A percentile compares a stretch with the other conserved stretches of the same genome.
Evolutionary conservation across 495 filamentous ascomycete species (phyloP).

Genomic region (Talaromyces stipitatus): DNA sequence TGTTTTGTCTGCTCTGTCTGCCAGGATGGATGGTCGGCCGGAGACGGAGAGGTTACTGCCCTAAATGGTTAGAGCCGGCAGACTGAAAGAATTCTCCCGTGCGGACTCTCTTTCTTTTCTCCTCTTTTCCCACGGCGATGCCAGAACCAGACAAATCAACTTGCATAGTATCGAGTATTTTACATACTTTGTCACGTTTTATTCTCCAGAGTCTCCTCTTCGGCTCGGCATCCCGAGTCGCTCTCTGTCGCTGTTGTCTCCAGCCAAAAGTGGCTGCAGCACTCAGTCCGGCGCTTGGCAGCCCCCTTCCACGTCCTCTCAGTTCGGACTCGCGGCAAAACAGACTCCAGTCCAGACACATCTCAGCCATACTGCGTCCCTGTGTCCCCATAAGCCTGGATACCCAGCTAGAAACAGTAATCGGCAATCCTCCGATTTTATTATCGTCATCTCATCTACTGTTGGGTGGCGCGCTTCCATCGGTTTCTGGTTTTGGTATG

Average conservation of each 20-base stretch:
- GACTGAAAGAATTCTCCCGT: not conserved
- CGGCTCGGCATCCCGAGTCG: not conserved
- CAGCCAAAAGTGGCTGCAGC: too few relatives aligned
- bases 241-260: not conserved
- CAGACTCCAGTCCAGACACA: not conserved
- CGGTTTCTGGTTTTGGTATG: not conserved
- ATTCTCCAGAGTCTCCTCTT: not conserved
- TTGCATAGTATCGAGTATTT: constrained; percentile 2
- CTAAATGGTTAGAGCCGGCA: not conserved
- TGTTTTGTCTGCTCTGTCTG: too few relatives aligned
- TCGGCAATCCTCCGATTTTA: not conserved
- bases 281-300: not conserved
- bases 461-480: not conserved
- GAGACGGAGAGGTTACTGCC: not conserved
- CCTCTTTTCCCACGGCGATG: not conserved
- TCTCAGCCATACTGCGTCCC: not conserved
- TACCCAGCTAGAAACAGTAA: not conserved
- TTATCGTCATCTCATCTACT: not conserved
- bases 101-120: constrained; percentile 1
- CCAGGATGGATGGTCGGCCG: too few relatives aligned
- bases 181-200: not conserved
- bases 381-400: not conserved
- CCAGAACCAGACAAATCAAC: constrained; percentile 2
- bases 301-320: not conserved
- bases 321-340: not conserved